Conservation (phyloP, 208 protist genomes). For the Trypanosoma rangeli region DNA sequence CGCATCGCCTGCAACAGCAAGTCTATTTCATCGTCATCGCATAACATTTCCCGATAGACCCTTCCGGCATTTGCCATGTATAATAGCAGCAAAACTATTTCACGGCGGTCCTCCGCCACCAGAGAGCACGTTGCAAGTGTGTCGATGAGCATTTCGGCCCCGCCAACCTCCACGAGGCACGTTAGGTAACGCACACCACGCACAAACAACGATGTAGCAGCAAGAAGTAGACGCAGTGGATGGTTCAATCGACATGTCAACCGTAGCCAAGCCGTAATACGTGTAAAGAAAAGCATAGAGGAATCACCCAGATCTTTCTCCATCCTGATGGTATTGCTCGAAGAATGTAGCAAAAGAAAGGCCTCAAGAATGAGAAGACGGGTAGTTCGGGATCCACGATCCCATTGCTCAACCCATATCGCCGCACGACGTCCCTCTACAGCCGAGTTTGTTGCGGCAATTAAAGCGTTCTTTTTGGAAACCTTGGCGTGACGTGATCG, state of each 20-base stretch:
- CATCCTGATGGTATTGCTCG: constrained; percentile 62
- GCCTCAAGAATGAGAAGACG: constrained; percentile 68
- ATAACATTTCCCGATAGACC: constrained; percentile 89
- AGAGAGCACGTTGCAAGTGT: constrained; percentile 25
- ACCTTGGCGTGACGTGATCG: constrained; percentile 4
- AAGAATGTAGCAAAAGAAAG: constrained; percentile 58
- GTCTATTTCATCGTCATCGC: constrained; percentile 59
- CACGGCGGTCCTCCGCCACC: constrained; percentile 41
- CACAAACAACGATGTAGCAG: constrained; percentile 69
- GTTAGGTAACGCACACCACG: constrained; percentile 75
- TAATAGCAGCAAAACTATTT: constrained; percentile 64
- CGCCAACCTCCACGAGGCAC: constrained; percentile 75
- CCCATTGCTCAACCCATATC: constrained; percentile 69
- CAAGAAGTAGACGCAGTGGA: constrained; percentile 50
- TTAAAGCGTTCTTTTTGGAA: constrained; percentile 10
- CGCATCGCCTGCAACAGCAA: constrained; percentile 58
- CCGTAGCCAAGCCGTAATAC: constrained; percentile 80
- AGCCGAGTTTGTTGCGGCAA: constrained; percentile 26
- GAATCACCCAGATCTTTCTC: constrained; percentile 75
- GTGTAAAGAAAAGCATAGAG: constrained; percentile 77
- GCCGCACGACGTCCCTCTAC: constrained; percentile 53
- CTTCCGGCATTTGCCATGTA: constrained; percentile 82
- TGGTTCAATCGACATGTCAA: constrained; percentile 56
- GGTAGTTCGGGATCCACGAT: constrained; percentile 39
- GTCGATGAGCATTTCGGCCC: constrained; percentile 59